Conservation (phyloP, 805 yeast genomes). For the Kazachstania psychrophila region DNA sequence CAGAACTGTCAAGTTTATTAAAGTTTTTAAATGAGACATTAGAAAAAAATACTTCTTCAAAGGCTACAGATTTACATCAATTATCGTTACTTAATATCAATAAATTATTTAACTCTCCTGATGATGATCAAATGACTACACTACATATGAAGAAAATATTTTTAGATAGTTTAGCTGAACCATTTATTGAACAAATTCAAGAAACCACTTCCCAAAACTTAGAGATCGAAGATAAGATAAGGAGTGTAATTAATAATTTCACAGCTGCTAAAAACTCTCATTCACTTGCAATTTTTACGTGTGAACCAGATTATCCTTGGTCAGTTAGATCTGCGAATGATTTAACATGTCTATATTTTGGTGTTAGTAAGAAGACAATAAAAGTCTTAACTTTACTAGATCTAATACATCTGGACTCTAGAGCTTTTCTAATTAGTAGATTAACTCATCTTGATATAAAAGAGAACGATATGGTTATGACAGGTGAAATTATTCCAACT, state of each 20-base stretch:
- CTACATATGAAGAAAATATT: constrained; percentile 17
- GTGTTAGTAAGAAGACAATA: constrained; percentile 56
- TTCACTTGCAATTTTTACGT: constrained; percentile 80
- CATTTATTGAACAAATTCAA: constrained; percentile 24
- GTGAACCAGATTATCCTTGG: constrained; percentile 69
- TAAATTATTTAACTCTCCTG: constrained; percentile 13
- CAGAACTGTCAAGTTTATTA: constrained; percentile 18
- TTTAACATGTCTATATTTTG: constrained; percentile 76
- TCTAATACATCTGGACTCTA: constrained; percentile 63
- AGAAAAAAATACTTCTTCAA: constrained; percentile 18
- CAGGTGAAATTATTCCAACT: constrained; percentile 78
- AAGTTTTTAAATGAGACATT: constrained; percentile 20
- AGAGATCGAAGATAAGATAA: constrained; percentile 4
- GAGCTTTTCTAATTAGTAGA: constrained; percentile 54
- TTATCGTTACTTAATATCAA: constrained; percentile 24
- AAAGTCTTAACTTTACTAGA: constrained; percentile 59
- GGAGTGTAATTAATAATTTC: constrained; percentile 43
- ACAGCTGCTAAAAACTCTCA: constrained; percentile 58
- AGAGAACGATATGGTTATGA: constrained; percentile 44
- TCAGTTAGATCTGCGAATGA: constrained; percentile 74
- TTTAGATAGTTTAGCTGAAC: constrained; percentile 24
- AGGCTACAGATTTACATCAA: constrained; percentile 23
- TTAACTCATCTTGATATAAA: constrained; percentile 28
- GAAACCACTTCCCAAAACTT: constrained; percentile 1
- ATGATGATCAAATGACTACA: constrained; percentile 6